Percentiles rank a stretch among this genome's conserved stretches.
Evolutionary conservation across 257 asterid species (phyloP).

Genomic region (Linaria vulgaris): DNA sequence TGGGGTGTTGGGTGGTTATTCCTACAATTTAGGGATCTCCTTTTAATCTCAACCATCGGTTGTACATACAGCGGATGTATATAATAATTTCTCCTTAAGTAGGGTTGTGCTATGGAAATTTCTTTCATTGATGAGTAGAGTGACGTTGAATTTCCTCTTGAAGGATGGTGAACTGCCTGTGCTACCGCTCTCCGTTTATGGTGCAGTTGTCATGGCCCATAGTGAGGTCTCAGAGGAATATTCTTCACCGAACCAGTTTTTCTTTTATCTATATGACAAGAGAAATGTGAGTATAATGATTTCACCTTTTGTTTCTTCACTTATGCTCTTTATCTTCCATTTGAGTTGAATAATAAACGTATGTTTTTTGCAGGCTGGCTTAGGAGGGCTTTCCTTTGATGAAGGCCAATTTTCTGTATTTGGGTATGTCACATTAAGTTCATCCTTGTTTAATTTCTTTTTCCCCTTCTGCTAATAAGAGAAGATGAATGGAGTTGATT

Average conservation of each 20-base stretch:
- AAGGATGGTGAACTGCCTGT: conserved; percentile 98
- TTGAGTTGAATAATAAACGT: conserved; percentile 1
- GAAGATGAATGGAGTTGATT: neutral
- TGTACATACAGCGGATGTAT: too few relatives aligned
- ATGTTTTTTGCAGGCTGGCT: conserved; percentile 64
- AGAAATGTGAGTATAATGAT: conserved; percentile 64
- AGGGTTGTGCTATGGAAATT: too few relatives aligned
- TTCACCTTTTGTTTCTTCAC: conserved; percentile 5
- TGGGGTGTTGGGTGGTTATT: too few relatives aligned
- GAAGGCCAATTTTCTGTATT: conserved; percentile 96
- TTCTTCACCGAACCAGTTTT: conserved; percentile 95
- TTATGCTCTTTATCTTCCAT: neutral
- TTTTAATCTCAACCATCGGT: too few relatives aligned
- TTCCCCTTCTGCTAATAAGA: neutral
- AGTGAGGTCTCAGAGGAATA: conserved; percentile 73
- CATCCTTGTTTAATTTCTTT: neutral
- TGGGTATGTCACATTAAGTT: conserved; percentile 48
- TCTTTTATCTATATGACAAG: conserved; percentile 93
- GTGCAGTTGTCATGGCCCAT: conserved; percentile 94
- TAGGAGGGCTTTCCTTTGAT: conserved; percentile 92
- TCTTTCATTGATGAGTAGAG: conserved; percentile 15
- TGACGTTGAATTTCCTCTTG: conserved; percentile 24
- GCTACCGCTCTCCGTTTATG: conserved; percentile 92
- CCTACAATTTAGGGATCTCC: too few relatives aligned
- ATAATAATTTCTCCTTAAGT: too few relatives aligned